phyloP scores from a whole-genome alignment of 768 basidiomycete species.

The Mycena vitilis region DNA sequence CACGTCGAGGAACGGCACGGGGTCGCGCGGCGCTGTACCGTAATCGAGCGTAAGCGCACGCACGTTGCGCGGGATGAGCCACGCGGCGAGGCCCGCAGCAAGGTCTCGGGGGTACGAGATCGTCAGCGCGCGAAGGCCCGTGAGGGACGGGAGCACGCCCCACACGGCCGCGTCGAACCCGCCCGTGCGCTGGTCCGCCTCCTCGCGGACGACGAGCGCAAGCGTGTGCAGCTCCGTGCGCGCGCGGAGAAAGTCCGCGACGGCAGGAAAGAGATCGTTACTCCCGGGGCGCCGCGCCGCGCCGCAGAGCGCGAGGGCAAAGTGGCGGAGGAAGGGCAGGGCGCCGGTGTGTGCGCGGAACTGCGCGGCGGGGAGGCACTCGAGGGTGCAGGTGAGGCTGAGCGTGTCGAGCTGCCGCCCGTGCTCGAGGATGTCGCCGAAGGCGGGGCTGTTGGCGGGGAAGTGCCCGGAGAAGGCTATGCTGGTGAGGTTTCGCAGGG shows the following conservation, averaged over 20 bases:
- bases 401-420: constrained; percentile 75
- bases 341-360: constrained; percentile 58
- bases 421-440: constrained; percentile 69
- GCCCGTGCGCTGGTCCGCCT: constrained; percentile 57
- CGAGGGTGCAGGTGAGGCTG: constrained; percentile 64
- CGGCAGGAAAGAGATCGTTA: constrained; percentile 74
- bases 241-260: constrained; percentile 74
- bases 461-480: constrained; percentile 72
- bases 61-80: constrained; percentile 72
- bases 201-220: constrained; percentile 60
- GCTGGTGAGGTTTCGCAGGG: constrained; percentile 72
- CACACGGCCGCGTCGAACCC: constrained; percentile 79
- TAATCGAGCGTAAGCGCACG: constrained; percentile 60
- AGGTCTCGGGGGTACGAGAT: constrained; percentile 76
- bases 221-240: constrained; percentile 64
- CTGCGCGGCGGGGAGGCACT: constrained; percentile 60
- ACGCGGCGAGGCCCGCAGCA: constrained; percentile 70
- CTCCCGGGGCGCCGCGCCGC: constrained; percentile 60
- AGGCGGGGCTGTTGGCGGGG: constrained; percentile 59
- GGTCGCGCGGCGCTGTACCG: constrained; percentile 52
- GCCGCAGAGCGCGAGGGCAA: constrained; percentile 63
- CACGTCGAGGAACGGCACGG: constrained; percentile 56
- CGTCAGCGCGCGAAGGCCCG: constrained; percentile 61
- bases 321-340: constrained; percentile 75
- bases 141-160: constrained; percentile 74